Conservation (phyloP, 768 basidiomycete genomes). For the Lactarius sanguifluus region DNA sequence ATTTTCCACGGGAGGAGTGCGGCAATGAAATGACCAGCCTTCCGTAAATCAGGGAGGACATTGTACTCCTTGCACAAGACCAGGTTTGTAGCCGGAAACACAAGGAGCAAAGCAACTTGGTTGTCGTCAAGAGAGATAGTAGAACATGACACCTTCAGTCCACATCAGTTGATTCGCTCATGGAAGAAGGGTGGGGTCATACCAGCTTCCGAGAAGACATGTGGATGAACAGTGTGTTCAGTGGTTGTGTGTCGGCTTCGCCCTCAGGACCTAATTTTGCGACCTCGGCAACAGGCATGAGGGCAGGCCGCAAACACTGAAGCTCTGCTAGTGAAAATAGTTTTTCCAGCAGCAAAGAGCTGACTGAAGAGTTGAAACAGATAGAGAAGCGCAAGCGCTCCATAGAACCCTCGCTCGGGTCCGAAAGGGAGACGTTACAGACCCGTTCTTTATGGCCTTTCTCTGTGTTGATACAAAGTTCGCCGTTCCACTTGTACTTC, state of each 20-base stretch:
- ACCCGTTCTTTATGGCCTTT: constrained; percentile 43
- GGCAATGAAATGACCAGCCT: constrained; percentile 39
- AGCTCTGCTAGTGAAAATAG: constrained; percentile 53
- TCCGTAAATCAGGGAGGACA: constrained; percentile 42
- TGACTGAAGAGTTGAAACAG: constrained; percentile 40
- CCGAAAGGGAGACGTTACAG: constrained; percentile 50
- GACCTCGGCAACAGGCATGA: constrained; percentile 51
- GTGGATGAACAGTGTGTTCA: constrained; percentile 45
- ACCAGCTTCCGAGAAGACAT: constrained; percentile 49
- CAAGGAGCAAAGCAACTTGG: constrained; percentile 52
- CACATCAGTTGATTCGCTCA: constrained; percentile 19
- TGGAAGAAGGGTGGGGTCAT: constrained; percentile 9
- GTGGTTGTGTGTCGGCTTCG: constrained; percentile 41
- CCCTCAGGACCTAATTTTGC: constrained; percentile 48
- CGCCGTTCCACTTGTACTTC: constrained; percentile 66
- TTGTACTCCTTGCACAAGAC: constrained; percentile 42
- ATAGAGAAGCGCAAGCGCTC: constrained; percentile 52
- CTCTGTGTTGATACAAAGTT: constrained; percentile 45
- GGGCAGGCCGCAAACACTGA: constrained; percentile 47
- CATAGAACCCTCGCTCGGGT: constrained; percentile 42
- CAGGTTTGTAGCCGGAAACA: constrained; percentile 47
- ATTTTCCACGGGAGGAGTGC: constrained; percentile 51
- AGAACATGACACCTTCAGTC: constrained; percentile 35
- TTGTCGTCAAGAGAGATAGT: constrained; percentile 48
- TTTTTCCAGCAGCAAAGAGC: constrained; percentile 46